phyloP scores from a whole-genome alignment of 2,329 filamentous ascomycete species.

The Botrytis galanthina region DNA sequence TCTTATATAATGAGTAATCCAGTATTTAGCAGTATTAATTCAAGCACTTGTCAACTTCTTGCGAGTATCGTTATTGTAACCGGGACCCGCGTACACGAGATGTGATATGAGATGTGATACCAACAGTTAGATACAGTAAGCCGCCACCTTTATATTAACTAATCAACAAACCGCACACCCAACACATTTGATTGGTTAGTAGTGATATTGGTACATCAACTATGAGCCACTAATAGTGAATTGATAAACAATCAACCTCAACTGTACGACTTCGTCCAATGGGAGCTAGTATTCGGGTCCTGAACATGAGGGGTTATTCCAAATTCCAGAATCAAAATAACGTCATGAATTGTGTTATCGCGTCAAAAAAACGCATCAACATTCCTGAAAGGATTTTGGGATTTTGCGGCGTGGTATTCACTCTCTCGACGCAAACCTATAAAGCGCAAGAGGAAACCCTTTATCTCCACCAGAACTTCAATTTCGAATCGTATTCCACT shows the following conservation, averaged over 20 bases:
- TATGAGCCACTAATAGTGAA: background rate
- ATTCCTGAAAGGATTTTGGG: background rate
- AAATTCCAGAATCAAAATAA: background rate
- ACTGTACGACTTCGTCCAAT: background rate
- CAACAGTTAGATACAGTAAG: background rate
- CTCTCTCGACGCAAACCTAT: background rate
- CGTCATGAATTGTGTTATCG: background rate
- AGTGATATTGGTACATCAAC: background rate
- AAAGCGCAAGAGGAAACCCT: background rate
- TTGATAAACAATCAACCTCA: background rate
- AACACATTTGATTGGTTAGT: background rate
- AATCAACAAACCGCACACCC: background rate
- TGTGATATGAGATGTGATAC: background rate
- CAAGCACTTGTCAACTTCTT: background rate
- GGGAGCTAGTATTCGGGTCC: background rate
- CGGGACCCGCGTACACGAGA: background rate
- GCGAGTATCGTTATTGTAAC: background rate
- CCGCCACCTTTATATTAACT: background rate
- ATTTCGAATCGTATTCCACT: background rate
- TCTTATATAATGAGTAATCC: background rate
- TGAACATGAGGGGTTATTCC: background rate
- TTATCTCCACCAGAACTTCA: background rate
- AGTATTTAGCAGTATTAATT: background rate
- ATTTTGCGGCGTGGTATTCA: background rate
- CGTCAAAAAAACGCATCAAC: background rate